Conservation (phyloP, 1,284 basidiomycete genomes). For the Rhodotorula mucilaginosa region DNA sequence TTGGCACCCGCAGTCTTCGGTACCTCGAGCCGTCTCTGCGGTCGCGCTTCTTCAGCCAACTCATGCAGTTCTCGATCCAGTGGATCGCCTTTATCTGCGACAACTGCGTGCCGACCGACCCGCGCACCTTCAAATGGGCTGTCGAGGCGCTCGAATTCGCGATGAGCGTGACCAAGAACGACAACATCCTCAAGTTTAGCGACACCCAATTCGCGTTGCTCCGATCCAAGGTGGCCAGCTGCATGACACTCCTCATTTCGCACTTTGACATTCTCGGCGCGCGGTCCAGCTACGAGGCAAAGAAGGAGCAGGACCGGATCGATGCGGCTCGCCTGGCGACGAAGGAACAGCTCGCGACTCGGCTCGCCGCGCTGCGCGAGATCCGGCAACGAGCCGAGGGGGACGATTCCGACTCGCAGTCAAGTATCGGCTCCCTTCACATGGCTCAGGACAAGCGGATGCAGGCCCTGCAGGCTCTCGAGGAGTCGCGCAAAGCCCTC, state of each 20-base stretch:
- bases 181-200: slow-evolving; percentile 84
- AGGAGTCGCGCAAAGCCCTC: slow-evolving; percentile 61
- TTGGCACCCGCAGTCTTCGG: slow-evolving; percentile 80
- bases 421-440: slow-evolving; percentile 32
- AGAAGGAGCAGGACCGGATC: slow-evolving; percentile 78
- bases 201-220: slow-evolving; percentile 85
- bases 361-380: slow-evolving; percentile 34
- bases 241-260: slow-evolving; percentile 92
- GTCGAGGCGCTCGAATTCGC: slow-evolving; percentile 95
- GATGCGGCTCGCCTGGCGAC: slow-evolving; percentile 58
- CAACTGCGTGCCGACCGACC: slow-evolving; percentile 92
- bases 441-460: slow-evolving; percentile 38
- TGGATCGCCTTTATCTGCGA: slow-evolving; percentile 99
- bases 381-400: slow-evolving; percentile 51
- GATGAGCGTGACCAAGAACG: slow-evolving; percentile 80
- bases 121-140: slow-evolving; percentile 97
- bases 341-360: slow-evolving; percentile 50
- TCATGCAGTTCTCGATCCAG: slow-evolving; percentile 84
- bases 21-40: slow-evolving; percentile 75
- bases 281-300: slow-evolving; percentile 80
- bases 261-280: slow-evolving; percentile 98
- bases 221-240: slow-evolving; percentile 86
- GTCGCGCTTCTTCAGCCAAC: slow-evolving; percentile 72
- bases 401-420: slow-evolving; percentile 15
- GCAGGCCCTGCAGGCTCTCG: slow-evolving; percentile 53